Base-by-base conservation (phyloP, 169 alveolate species). In the Plasmodium cynomolgi region DNA sequence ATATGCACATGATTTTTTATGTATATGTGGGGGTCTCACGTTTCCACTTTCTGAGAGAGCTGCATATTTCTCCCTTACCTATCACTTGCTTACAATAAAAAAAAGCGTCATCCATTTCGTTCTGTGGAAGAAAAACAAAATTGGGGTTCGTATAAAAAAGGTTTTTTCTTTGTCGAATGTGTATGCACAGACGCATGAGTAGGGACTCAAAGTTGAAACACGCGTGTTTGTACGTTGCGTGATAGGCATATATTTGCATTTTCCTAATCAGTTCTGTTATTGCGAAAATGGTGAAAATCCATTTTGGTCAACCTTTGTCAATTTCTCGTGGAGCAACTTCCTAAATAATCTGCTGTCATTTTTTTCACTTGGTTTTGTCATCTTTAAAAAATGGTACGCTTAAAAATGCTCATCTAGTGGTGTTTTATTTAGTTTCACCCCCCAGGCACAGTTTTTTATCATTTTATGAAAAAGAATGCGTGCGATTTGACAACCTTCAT, bases 31-130 rank as follows among this genome's bases (percentile, higher is more conserved):
- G 83, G 17, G 62, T 7, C 5, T 23, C n/a, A 54, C 50, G 72
- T 37, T 23, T 71, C 13, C 39, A 17, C 39, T 31, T 11, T 68
- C 75, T 54, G 11, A 9, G 33, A 31, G 29, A 23, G 33, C 37
- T 29, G 47, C 47, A 68, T 62, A 56, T 20, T 34, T 23, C 20
- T 41, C 37, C 47, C 68, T 20, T 79, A 88, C 94, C 94, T 68
- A 88, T 58, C n/a, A 88, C 47, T 88, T 88, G 94, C 41, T 88
- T 88, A 39, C 74, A 88, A 79, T 88, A 88, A 80, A 88, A 88
- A 88, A 88, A 88, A 88, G 54, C 94, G 73, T 88, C 94, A 62
- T 88, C 94, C 88, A 88, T 77, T 80, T 88, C 94, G 47, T 80
- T 88, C 94, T 88, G 84, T 17, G 41, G 83, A 29, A 80, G 68